Base-by-base conservation (phyloP, 2,329 filamentous ascomycete species). In the Blastomyces gilchristii region DNA sequence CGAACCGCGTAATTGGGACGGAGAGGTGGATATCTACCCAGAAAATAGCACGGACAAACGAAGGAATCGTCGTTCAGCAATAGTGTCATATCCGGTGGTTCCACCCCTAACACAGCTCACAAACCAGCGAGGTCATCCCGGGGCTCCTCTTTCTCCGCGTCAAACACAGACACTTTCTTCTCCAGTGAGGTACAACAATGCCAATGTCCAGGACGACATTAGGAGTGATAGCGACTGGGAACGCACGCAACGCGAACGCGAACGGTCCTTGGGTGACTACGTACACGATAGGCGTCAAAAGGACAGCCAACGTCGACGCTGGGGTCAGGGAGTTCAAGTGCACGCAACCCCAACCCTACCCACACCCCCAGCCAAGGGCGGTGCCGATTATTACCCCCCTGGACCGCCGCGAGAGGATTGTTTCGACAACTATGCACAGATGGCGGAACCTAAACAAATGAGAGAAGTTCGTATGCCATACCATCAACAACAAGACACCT, bases 21-120 rank as follows among this genome's bases (percentile, higher is more conserved):
- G 63, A 14, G 63, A 63, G 31, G 65, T 72, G 43, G 71, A 73
- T 43, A 63, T 72, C 18, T 52, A 69, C 16, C 71, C 71, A 12
- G 68, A 62, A 16, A 68, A 68, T 49, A 71, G 68, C 63, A 67
- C 58, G 50, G 64, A 64, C 47, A 41, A 52, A 34, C 53, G 59
- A 39, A 62, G 56, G 6, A 56, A 49, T 53, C 43, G 52, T 6
- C 60, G 39, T 37, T 57, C 60, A 11, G 28, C 60, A 9, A 22
- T 37, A 11, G 37, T 49, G 39, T 49, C 60, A 58, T 65, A 43
- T 39, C 63, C 47, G 41, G 18, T 16, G 14, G 11, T 41, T 25
- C 16, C 31, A 0, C 18, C 61, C 12, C 43, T n/a, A 34, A 25
- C 67, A 64, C 60, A 56, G 64, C 63, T 66, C 47, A 58, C 64